Conservation (phyloP, 2,329 filamentous ascomycete genomes). For the Xylaria hypoxylon region DNA sequence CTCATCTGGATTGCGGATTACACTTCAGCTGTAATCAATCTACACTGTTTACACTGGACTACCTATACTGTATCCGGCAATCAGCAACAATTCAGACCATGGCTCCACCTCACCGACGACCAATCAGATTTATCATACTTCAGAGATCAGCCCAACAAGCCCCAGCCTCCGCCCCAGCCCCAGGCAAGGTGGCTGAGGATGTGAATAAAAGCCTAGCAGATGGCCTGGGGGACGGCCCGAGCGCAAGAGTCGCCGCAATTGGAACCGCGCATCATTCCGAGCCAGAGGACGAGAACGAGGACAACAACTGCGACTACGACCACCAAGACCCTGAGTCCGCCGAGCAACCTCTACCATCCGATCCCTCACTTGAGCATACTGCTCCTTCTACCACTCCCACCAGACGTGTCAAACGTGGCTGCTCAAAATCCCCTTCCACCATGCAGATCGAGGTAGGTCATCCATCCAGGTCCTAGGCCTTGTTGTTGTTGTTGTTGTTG, state of each 20-base stretch:
- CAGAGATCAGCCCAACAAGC: neutral
- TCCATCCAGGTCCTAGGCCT: neutral
- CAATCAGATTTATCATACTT: neutral
- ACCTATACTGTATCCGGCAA: neutral
- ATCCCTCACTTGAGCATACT: neutral
- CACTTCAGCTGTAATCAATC: neutral
- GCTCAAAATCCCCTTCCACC: slow-evolving; percentile 16
- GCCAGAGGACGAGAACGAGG: neutral
- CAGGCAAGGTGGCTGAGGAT: slow-evolving; percentile 26
- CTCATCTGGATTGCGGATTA: neutral
- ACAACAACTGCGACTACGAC: neutral
- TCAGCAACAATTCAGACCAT: neutral
- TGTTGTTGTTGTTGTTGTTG: no score
- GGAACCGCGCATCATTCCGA: slow-evolving; percentile 17
- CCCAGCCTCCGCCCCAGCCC: slow-evolving; percentile 10
- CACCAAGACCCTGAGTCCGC: slow-evolving; percentile 1
- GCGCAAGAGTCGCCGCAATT: slow-evolving; percentile 9
- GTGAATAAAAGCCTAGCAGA: neutral
- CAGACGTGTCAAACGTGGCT: slow-evolving; percentile 6
- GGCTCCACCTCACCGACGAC: slow-evolving; percentile 6
- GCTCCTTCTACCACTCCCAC: neutral
- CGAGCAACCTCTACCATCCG: neutral
- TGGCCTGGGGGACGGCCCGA: neutral
- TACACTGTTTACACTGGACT: neutral
- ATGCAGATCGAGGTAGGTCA: slow-evolving; percentile 50